A percentile compares a stretch with the other conserved stretches of the same genome.
These are phyloP conservation scores for Barnettozyma sucrosica DNA, from an alignment of 805 yeast genomes.

Conservation along the genomic window DNA sequence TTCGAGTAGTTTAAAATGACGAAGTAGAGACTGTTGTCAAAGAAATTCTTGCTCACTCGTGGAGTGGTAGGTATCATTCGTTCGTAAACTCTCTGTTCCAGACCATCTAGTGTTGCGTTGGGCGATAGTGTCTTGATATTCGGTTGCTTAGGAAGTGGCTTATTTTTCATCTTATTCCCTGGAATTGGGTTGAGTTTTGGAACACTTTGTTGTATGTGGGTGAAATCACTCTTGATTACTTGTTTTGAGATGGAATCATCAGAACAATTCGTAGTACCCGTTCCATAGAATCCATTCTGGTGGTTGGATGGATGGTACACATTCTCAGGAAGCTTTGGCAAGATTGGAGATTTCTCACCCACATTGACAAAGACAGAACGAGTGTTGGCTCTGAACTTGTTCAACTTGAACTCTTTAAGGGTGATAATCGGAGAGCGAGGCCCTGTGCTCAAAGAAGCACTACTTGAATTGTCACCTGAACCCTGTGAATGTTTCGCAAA, in stretches of 20 bases:
- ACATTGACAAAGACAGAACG: conserved; percentile 11
- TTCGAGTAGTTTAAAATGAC: conserved; percentile 27
- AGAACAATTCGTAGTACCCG: neutral
- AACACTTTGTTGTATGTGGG: conserved; percentile 2
- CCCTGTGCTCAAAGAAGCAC: conserved; percentile 21
- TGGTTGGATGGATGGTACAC: conserved; percentile 8
- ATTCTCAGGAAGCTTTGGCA: conserved; percentile 21
- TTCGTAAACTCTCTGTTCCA: conserved; percentile 17
- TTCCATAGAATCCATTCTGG: conserved; percentile 1
- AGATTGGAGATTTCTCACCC: conserved; percentile 17
- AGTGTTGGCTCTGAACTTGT: conserved; percentile 6
- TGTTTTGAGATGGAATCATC: conserved; percentile 12
- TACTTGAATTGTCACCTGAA: conserved; percentile 6
- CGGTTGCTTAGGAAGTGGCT: conserved; percentile 18
- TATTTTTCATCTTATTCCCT: conserved; percentile 6
- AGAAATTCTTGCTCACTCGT: conserved; percentile 7
- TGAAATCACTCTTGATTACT: conserved; percentile 8
- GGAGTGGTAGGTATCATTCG: conserved; percentile 21
- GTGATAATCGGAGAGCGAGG: conserved; percentile 23
- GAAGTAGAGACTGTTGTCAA: conserved; percentile 13
- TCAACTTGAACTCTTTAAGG: conserved; percentile 22
- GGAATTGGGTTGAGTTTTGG: conserved; percentile 15
- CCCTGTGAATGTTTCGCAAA: conserved; percentile 19
- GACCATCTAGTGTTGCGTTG: conserved; percentile 12
- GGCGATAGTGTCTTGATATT: neutral